Conservation (phyloP, 2,329 filamentous ascomycete genomes). For the Dothiorella sarmentorum region DNA sequence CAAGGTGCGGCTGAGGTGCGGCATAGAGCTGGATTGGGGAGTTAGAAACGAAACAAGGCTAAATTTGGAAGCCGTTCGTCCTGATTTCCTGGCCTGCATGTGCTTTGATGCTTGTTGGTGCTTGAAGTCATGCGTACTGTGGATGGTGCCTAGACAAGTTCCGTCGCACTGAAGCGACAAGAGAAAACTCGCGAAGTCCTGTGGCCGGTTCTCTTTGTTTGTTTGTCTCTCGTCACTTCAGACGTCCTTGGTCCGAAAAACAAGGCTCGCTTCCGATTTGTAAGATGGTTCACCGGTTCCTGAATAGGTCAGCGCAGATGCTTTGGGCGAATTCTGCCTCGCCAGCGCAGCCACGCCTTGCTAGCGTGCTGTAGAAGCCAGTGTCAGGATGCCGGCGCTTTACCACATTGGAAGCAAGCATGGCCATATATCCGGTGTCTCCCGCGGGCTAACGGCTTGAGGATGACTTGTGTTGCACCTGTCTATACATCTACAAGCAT, state of each 20-base stretch:
- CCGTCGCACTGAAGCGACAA: too few relatives aligned
- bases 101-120: neutral
- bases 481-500: neutral
- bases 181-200: too few relatives aligned
- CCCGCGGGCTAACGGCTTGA: neutral
- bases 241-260: too few relatives aligned
- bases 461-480: neutral
- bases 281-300: neutral
- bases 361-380: slow-evolving; percentile 9
- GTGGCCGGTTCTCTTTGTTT: too few relatives aligned
- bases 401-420: neutral
- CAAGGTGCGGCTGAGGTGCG: slow-evolving; percentile 11
- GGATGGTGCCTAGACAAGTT: too few relatives aligned
- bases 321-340: neutral
- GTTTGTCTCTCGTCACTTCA: neutral
- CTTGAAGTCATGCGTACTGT: neutral
- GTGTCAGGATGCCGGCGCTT: neutral
- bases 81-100: neutral
- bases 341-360: slow-evolving; percentile 8
- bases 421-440: neutral
- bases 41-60: neutral
- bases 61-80: neutral
- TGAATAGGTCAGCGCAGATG: neutral
- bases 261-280: neutral
- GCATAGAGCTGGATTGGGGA: neutral